phyloP scores from a whole-genome alignment of 495 filamentous ascomycete species.

The Tetracladium setigerum region DNA sequence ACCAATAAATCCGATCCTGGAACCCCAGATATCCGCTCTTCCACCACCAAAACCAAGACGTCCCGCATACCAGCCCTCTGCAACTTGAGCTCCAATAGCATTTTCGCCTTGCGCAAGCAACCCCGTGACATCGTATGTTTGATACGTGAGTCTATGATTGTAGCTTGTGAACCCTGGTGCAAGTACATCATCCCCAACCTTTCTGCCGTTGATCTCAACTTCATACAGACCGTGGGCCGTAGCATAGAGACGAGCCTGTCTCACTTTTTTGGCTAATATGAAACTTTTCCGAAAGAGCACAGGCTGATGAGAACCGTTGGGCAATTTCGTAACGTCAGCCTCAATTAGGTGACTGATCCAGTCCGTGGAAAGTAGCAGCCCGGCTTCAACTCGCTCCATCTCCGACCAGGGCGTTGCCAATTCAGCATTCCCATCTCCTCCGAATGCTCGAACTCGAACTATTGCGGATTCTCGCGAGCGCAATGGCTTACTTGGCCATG shows the following conservation, averaged over 20 bases:
- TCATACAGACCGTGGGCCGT: slow-evolving; percentile 45
- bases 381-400: slow-evolving; percentile 31
- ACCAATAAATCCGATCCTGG: slow-evolving; percentile 36
- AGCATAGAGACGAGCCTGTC: slow-evolving; percentile 38
- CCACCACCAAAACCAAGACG: slow-evolving; percentile 23
- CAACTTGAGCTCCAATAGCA: slow-evolving; percentile 40
- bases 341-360: slow-evolving; percentile 25
- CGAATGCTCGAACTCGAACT: slow-evolving; percentile 29
- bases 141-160: slow-evolving; percentile 39
- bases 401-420: slow-evolving; percentile 26
- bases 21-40: slow-evolving; percentile 32
- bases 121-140: slow-evolving; percentile 41
- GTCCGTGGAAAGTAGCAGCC: slow-evolving; percentile 27
- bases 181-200: slow-evolving; percentile 36
- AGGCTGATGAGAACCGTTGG: slow-evolving; percentile 17
- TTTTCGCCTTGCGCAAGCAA: slow-evolving; percentile 29
- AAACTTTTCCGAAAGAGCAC: slow-evolving; percentile 13
- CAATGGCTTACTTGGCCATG: slow-evolving; percentile 40
- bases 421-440: neutral
- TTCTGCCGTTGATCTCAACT: slow-evolving; percentile 38
- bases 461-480: slow-evolving; percentile 31
- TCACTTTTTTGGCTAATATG: neutral
- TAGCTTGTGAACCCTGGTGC: slow-evolving; percentile 51
- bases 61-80: slow-evolving; percentile 47
- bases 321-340: neutral